Percentiles rank a stretch among this genome's conserved stretches.
Conservation (phyloP, 306 rosid genomes). For the Gynostemma pentaphyllum region DNA sequence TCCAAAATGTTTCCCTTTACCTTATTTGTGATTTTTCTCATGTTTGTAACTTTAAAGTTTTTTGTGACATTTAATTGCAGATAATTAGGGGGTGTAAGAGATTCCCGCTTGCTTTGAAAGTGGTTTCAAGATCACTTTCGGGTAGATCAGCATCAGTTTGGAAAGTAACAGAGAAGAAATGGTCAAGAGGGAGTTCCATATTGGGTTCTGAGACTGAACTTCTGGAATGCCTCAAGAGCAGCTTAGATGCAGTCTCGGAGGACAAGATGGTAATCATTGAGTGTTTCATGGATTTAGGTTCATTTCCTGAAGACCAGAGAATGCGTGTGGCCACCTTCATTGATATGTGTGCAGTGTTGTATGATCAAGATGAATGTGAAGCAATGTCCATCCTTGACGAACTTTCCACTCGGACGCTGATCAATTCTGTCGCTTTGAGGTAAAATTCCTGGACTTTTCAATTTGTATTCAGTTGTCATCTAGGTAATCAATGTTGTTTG, state of each 20-base stretch:
- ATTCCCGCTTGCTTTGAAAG: conserved; percentile 35
- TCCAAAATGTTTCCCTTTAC: neutral
- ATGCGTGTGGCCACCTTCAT: conserved; percentile 42
- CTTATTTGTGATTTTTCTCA: neutral
- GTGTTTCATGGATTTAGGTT: conserved; percentile 36
- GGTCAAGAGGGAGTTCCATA: conserved; percentile 21
- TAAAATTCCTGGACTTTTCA: neutral
- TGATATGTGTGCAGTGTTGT: conserved; percentile 49
- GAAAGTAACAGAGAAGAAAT: conserved; percentile 15
- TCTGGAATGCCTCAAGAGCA: conserved; percentile 30
- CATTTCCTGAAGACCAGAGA: conserved; percentile 49
- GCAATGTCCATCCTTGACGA: conserved; percentile 28
- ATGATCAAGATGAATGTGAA: conserved; percentile 24
- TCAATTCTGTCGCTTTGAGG: conserved; percentile 12
- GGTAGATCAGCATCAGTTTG: conserved; percentile 16
- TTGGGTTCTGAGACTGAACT: conserved; percentile 14
- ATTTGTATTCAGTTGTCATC: neutral
- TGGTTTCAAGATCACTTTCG: conserved; percentile 29
- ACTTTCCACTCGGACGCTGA: conserved; percentile 23
- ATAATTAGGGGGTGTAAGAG: conserved; percentile 36
- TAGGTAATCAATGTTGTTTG: neutral
- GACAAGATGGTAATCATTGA: conserved; percentile 16
- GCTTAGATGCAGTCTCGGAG: conserved; percentile 24
- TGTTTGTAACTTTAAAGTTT: neutral
- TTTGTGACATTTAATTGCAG: conserved; percentile 23